Base-by-base conservation (phyloP, 2,329 filamentous ascomycete species). In the Purpureocillium takamizusanense region DNA sequence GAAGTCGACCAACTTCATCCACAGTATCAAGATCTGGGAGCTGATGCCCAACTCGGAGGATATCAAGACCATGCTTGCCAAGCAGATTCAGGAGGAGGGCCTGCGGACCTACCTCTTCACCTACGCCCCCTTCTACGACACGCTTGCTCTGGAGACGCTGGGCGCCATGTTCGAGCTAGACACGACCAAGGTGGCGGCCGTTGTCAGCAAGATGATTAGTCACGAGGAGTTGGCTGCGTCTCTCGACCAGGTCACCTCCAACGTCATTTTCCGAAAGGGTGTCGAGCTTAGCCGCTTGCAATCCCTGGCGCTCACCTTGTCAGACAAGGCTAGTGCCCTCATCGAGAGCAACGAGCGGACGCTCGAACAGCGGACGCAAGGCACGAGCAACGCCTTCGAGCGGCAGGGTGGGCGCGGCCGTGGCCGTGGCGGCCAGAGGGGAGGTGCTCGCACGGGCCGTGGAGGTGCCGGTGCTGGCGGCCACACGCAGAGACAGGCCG, bases 1-100 rank as follows among this genome's bases (percentile, higher is more conserved):
- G 78, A 94, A 94, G 73, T 83, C 89, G 13, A 89, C 83, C 16
- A 76, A 84, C 45, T 92, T 94, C 64, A 89, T 98, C 63, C 88
- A 92, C 71, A 86, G 82, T 57, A 98, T 98, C 71, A 98, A 95
- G 79, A 98, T 98, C 61, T 98, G 92, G 92, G 92, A 98, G 39
- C 76, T 98, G 50, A 94, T 98, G 78, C 85, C 89, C 42, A 83
- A 92, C 63, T 77, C 85, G 17, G 86, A 90, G 40, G 85, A 88
- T 62, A 94, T 97, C 73, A 97, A 97, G 80, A 66, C 76, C 38
- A 95, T 98, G 92, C 85, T 98, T 45, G 86, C 89, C 39, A 88
- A 87, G 61, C 92, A 98, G 72, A 95, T 97, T 58, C 94, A 98
- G 64, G 92, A 98, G 64, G 92, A 98, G 70, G 92, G 94, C 52